Evolutionary conservation across 495 filamentous ascomycete species (phyloP), one percentile per base, ranked within the genome.

Genomic region (Pseudoneurospora amorphoporcata): DNA sequence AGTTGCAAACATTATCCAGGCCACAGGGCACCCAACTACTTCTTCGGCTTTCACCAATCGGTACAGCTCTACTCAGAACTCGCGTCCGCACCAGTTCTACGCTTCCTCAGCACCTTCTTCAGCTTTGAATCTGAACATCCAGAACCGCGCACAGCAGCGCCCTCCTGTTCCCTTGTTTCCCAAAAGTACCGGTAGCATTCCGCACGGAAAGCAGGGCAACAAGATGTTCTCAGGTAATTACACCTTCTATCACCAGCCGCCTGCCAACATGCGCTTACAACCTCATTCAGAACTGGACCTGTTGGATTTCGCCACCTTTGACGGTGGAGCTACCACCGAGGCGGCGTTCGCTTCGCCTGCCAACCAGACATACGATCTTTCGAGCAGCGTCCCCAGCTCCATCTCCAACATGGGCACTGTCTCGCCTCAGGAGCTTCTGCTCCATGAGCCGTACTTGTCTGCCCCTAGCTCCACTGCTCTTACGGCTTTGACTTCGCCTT

Each of bases 401-500:
- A 23, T 80, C 65, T 76, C 81, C 75, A 86, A 87, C 79, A 77
- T 87, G 77, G 88, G 84, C 75, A 97, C 94, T 23, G 87, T 98
- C 68, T 98, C 95, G 71, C 95, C 95, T 16, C 89, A 91, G 79
- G 94, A 97, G 75, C 83, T 97, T 58, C 86, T 94, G 78, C 81
- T 92, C 73, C 77, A 80, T 69, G 91, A 93, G 73, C 84, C 86
- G 19, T 84, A 84, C 76, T 83, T 85, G 76, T 95, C 94, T 71
- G 89, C 93, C 39, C 93, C 94, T 45, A 92, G 93, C 70, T 97
- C 94, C 0, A 85, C 90, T 47, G 89, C 93, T 16, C 91, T 94
- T 78, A 96, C 94, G 8, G 90, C 94, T 72, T 76, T 97, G 76
- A 95, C 94, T 71, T 96, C 94, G 70, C 94, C 92, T 39, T 90